A percentile compares a stretch with the other conserved stretches of the same genome.
Evolutionary conservation across 2,329 filamentous ascomycete species (phyloP).

Genomic region (Penicillium brasilianum): DNA sequence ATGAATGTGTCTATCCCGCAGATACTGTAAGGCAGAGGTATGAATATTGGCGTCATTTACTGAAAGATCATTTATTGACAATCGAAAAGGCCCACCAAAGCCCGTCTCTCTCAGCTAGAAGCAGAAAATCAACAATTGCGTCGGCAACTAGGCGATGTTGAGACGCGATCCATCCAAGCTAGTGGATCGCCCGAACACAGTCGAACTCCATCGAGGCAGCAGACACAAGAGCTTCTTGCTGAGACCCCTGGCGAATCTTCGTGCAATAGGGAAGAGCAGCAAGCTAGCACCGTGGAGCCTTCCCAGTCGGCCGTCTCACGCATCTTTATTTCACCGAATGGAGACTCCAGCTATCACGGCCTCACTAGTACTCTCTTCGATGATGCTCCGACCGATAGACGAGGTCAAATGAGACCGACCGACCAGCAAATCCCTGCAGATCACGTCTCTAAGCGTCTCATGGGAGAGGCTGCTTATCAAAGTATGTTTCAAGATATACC

Average conservation of each 20-base stretch:
- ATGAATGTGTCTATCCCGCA: slow-evolving; percentile 18
- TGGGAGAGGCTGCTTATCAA: slow-evolving; percentile 56
- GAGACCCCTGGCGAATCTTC: neutral
- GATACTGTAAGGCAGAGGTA: slow-evolving; percentile 15
- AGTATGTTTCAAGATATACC: slow-evolving; percentile 30
- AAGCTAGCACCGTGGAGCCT: slow-evolving; percentile 3
- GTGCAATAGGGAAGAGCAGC: neutral
- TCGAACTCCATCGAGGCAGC: neutral
- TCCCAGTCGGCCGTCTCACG: slow-evolving; percentile 33
- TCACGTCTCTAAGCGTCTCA: slow-evolving; percentile 49
- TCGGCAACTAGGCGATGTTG: slow-evolving; percentile 10
- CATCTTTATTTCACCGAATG: slow-evolving; percentile 49
- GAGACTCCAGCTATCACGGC: slow-evolving; percentile 55
- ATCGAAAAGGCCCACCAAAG: slow-evolving; percentile 19
- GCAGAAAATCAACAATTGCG: slow-evolving; percentile 29
- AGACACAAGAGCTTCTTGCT: neutral
- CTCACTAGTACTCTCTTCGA: slow-evolving; percentile 58
- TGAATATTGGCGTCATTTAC: neutral
- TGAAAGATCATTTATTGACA: neutral
- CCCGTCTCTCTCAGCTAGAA: slow-evolving; percentile 21
- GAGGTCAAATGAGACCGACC: slow-evolving; percentile 15
- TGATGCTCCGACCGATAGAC: slow-evolving; percentile 35
- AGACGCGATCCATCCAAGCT: slow-evolving; percentile 4
- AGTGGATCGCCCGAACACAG: neutral
- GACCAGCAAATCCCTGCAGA: slow-evolving; percentile 23